A percentile compares a stretch with the other conserved stretches of the same genome.
Evolutionary conservation across 768 basidiomycete species (phyloP).

Genomic region (Sistotremastrum suecicum): DNA sequence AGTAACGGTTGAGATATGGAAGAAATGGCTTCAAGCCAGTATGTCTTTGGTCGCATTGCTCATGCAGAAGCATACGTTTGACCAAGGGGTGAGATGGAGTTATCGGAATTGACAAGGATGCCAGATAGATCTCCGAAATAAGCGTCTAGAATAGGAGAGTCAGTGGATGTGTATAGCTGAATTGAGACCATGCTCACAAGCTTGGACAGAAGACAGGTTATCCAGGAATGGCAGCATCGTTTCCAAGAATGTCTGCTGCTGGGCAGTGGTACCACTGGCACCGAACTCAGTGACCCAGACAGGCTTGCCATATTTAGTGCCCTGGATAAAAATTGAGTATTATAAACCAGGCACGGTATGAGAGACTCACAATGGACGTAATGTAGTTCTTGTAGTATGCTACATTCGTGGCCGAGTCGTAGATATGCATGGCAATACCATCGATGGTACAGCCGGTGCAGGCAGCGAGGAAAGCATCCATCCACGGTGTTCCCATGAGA

Average conservation of each 20-base stretch:
- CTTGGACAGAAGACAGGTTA: constrained; percentile 11
- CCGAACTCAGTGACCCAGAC: constrained; percentile 19
- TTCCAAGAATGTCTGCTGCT: constrained; percentile 15
- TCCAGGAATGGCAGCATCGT: constrained; percentile 17
- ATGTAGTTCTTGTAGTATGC: constrained; percentile 19
- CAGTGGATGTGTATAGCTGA: too few relatives aligned
- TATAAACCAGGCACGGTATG: too few relatives aligned
- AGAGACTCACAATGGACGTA: constrained; percentile 5
- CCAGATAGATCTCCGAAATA: constrained; percentile 14
- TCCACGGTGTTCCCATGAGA: constrained; percentile 18
- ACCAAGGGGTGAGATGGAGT: constrained; percentile 11
- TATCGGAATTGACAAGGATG: constrained; percentile 14
- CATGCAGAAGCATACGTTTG: constrained; percentile 13
- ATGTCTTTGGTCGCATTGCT: neutral
- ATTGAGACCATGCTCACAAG: neutral
- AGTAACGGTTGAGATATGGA: too few relatives aligned
- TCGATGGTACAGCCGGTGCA: constrained; percentile 17
- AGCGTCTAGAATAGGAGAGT: constrained; percentile 7
- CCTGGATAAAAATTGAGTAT: neutral
- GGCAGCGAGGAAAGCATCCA: constrained; percentile 15
- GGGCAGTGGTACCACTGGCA: constrained; percentile 10
- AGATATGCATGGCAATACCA: constrained; percentile 17
- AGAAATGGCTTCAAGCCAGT: too few relatives aligned
- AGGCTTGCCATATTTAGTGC: constrained; percentile 15
- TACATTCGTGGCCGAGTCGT: constrained; percentile 17